These are phyloP conservation scores for Ceratocystis cacaofunesta DNA, from an alignment of 2,329 filamentous ascomycete species.

Conservation along the genomic window DNA sequence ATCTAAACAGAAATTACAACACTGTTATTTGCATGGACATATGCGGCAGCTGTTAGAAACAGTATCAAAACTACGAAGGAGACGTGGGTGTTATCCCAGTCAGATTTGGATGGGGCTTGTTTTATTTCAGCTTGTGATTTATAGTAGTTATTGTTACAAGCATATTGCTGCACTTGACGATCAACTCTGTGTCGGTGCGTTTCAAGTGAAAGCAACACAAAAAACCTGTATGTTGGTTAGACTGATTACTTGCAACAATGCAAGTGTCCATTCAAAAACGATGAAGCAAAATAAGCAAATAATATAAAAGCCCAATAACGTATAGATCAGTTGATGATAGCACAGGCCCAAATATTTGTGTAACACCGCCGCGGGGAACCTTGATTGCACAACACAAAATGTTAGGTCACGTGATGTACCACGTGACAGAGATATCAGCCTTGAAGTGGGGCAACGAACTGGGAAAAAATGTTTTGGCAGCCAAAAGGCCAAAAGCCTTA, in stretches of 20 bases:
- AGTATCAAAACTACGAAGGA: not conserved
- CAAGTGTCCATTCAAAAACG: not conserved
- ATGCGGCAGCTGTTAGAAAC: not conserved
- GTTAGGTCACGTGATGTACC: not conserved
- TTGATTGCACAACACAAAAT: no score
- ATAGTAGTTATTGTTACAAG: not conserved
- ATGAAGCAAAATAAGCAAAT: not conserved
- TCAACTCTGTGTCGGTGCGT: not conserved
- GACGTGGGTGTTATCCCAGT: not conserved
- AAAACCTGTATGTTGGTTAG: not conserved
- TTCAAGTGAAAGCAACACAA: not conserved
- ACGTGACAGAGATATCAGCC: not conserved
- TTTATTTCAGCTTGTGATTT: not conserved
- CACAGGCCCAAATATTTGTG: not conserved
- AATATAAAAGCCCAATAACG: not conserved
- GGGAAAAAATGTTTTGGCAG: conserved; percentile 4
- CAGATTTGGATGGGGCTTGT: not conserved
- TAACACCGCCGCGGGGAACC: not conserved
- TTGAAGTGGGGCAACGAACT: not conserved
- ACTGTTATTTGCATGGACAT: not conserved
- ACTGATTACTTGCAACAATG: not conserved
- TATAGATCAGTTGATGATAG: not conserved
- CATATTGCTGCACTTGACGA: not conserved
- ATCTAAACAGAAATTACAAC: not conserved
- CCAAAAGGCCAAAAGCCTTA: not conserved